phyloP scores from a whole-genome alignment of 2,329 filamentous ascomycete genomes.

The Botrytis squamosa region DNA sequence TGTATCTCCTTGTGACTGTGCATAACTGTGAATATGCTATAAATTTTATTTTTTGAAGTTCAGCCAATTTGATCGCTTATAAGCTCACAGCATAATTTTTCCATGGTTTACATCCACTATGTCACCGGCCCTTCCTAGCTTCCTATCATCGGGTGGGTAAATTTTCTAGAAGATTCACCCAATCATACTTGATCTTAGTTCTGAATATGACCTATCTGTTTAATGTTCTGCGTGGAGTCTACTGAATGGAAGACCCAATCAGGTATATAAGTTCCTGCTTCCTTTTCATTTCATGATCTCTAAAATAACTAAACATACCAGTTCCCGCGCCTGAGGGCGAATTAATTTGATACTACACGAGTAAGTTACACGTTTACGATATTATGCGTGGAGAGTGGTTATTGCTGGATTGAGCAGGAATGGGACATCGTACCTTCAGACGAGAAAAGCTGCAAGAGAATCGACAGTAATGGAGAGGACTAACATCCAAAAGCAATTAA shows the following conservation, averaged over 20 bases:
- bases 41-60: too few species aligned
- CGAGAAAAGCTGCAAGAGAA: background rate
- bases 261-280: background rate
- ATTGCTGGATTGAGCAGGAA: background rate
- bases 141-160: too few species aligned
- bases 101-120: too few species aligned
- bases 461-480: background rate
- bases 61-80: too few species aligned
- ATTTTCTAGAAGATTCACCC: too few species aligned
- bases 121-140: too few species aligned
- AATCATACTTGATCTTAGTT: background rate
- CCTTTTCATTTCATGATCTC: rapidly evolving
- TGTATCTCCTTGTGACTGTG: too few species aligned
- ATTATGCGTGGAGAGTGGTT: background rate
- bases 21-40: too few species aligned
- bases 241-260: too few species aligned
- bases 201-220: too few species aligned
- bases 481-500: background rate
- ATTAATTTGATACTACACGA: background rate
- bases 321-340: background rate
- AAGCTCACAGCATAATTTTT: too few species aligned
- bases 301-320: background rate
- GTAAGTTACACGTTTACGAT: background rate
- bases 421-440: background rate
- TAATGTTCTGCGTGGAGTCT: too few species aligned